These are phyloP conservation scores for Aspergillus sp. DNA, from an alignment of 2,329 filamentous ascomycete species.

Conservation along the genomic window DNA sequence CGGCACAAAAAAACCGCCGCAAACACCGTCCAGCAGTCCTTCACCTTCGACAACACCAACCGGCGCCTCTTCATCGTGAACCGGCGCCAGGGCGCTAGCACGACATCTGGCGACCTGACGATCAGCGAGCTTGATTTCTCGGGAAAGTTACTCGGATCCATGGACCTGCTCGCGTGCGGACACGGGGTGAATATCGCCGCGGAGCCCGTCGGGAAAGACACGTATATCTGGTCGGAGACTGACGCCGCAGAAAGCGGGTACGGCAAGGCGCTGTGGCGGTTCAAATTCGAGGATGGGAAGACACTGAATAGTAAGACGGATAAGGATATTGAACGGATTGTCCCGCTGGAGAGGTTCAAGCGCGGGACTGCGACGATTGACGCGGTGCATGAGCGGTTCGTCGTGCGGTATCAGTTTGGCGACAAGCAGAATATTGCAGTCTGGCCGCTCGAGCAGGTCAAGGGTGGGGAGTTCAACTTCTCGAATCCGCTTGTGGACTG, in stretches of 20 bases:
- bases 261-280: conserved; percentile 25
- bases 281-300: conserved; percentile 26
- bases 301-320: conserved; percentile 12
- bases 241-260: conserved; percentile 28
- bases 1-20: conserved; percentile 22
- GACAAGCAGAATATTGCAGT: conserved; percentile 24
- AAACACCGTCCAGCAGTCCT: conserved; percentile 27
- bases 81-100: conserved; percentile 21
- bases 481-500: conserved; percentile 22
- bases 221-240: conserved; percentile 30
- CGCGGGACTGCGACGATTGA: conserved; percentile 24
- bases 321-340: conserved; percentile 12
- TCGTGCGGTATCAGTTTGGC: conserved; percentile 24
- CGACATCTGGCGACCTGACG: conserved; percentile 23
- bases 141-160: conserved; percentile 27
- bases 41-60: conserved; percentile 31
- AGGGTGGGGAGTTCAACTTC: conserved; percentile 20
- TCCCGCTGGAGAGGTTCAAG: conserved; percentile 21
- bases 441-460: conserved; percentile 14
- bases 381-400: conserved; percentile 21
- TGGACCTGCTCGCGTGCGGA: conserved; percentile 27
- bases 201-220: conserved; percentile 21
- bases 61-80: conserved; percentile 28
- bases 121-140: conserved; percentile 29
- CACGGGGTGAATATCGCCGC: conserved; percentile 28